phyloP scores from a whole-genome alignment of 768 basidiomycete species.

The Lentinula sp. region DNA sequence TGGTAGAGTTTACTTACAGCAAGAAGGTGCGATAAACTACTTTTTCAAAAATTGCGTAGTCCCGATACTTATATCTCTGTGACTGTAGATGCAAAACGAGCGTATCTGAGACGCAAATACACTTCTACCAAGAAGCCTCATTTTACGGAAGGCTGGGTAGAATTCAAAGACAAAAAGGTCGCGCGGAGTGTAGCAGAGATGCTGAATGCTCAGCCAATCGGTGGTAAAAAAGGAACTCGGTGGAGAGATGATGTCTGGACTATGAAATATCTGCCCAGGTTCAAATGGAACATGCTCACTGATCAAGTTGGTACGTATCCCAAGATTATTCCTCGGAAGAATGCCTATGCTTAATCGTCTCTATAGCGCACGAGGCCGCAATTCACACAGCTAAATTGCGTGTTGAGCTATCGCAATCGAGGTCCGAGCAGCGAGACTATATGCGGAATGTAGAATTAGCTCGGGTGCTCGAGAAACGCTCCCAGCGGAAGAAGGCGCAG shows the following conservation, averaged over 20 bases:
- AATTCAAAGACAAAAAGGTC: slow-evolving; percentile 91
- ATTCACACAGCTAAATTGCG: slow-evolving; percentile 86
- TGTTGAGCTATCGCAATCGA: slow-evolving; percentile 83
- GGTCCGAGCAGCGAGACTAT: slow-evolving; percentile 86
- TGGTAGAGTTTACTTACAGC: slow-evolving; percentile 88
- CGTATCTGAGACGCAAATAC: slow-evolving; percentile 76
- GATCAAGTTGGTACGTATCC: slow-evolving; percentile 90
- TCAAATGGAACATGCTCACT: slow-evolving; percentile 98
- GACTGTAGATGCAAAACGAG: slow-evolving; percentile 71
- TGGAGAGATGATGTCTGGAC: slow-evolving; percentile 99
- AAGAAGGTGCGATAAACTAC: slow-evolving; percentile 57
- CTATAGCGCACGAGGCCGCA: slow-evolving; percentile 85
- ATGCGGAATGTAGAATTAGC: slow-evolving; percentile 92
- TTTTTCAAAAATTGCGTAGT: background rate
- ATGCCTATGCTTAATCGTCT: background rate
- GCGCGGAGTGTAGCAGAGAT: slow-evolving; percentile 89
- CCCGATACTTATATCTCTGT: background rate
- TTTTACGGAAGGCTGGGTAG: slow-evolving; percentile 97
- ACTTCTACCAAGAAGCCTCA: slow-evolving; percentile 82
- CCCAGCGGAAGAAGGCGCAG: slow-evolving; percentile 54
- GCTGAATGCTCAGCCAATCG: slow-evolving; percentile 94
- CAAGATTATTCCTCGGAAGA: background rate
- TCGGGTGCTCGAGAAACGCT: slow-evolving; percentile 77
- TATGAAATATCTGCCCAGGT: slow-evolving; percentile 96
- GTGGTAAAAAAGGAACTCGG: slow-evolving; percentile 83